These are phyloP conservation scores for Microstegium vimineum DNA, from an alignment of 176 grass and related monocot species.

Conservation along the genomic window DNA sequence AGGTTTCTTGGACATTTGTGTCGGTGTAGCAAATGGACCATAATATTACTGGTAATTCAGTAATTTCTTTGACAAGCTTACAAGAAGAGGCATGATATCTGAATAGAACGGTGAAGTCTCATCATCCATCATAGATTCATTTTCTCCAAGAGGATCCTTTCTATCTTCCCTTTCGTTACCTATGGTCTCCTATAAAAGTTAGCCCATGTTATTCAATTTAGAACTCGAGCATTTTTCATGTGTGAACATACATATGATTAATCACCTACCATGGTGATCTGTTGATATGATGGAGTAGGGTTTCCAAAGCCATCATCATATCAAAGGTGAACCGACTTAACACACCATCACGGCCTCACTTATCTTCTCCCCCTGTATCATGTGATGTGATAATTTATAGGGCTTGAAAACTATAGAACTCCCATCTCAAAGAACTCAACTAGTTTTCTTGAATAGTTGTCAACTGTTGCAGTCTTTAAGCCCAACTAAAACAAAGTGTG, in stretches of 20 bases:
- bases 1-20: too few relatives aligned
- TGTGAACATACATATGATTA: background rate
- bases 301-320: slow-evolving; percentile 96
- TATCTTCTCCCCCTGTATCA: slow-evolving; percentile 54
- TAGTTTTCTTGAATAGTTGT: slow-evolving; percentile 77
- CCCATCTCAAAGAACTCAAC: slow-evolving; percentile 88
- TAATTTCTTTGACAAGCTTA: slow-evolving; percentile 28
- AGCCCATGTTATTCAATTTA: background rate
- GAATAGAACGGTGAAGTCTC: slow-evolving; percentile 87
- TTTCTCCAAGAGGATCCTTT: slow-evolving; percentile 41
- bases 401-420: slow-evolving; percentile 56
- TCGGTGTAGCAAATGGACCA: background rate
- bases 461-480: slow-evolving; percentile 47
- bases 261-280: slow-evolving; percentile 43
- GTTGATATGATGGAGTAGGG: slow-evolving; percentile 41
- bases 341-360: slow-evolving; percentile 51
- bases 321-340: slow-evolving; percentile 78
- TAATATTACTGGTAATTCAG: background rate
- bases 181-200: slow-evolving; percentile 54
- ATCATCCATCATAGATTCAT: slow-evolving; percentile 57
- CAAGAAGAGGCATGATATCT: slow-evolving; percentile 95
- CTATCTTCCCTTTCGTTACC: slow-evolving; percentile 80
- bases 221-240: background rate
- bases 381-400: slow-evolving; percentile 40
- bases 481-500: slow-evolving; percentile 48